Evolutionary conservation across 2,329 filamentous ascomycete genomes (phyloP).

Genomic region (Penicillium paneum): DNA sequence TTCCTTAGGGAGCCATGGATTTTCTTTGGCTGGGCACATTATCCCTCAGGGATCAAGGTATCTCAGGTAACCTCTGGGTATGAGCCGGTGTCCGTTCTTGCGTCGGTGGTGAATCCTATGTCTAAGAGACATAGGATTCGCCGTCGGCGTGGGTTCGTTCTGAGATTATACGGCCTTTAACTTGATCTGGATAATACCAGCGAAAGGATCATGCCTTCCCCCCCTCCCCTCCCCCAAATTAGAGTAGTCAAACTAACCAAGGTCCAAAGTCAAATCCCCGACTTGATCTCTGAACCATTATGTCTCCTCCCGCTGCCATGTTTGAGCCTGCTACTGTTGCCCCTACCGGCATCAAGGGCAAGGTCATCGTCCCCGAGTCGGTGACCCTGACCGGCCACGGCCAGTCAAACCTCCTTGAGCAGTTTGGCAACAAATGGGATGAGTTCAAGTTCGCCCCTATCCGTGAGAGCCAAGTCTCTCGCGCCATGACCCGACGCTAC

Average conservation of each 20-base stretch:
- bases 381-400: constrained; percentile 39
- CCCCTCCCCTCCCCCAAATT: constrained; percentile 38
- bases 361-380: constrained; percentile 48
- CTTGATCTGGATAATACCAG: constrained; percentile 99
- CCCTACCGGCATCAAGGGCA: constrained; percentile 40
- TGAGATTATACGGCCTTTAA: constrained; percentile 86
- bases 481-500: constrained; percentile 91
- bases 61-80: constrained; percentile 51
- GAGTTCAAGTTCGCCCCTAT: constrained; percentile 79
- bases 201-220: constrained; percentile 95
- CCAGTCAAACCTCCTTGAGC: constrained; percentile 57
- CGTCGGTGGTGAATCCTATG: constrained; percentile 26
- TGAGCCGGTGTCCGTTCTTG: constrained; percentile 63
- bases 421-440: constrained; percentile 75
- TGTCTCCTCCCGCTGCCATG: constrained; percentile 75
- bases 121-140: neutral
- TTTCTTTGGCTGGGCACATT: constrained; percentile 40
- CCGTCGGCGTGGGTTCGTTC: constrained; percentile 36
- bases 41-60: constrained; percentile 47
- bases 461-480: constrained; percentile 86
- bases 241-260: constrained; percentile 42
- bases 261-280: constrained; percentile 19
- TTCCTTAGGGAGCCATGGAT: constrained; percentile 36
- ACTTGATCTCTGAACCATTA: constrained; percentile 48
- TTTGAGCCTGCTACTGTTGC: constrained; percentile 48